Percentiles rank a stretch among this genome's conserved stretches.
Conservation (phyloP, 352 stramenopile species). For the Saprolegnia diclina region DNA sequence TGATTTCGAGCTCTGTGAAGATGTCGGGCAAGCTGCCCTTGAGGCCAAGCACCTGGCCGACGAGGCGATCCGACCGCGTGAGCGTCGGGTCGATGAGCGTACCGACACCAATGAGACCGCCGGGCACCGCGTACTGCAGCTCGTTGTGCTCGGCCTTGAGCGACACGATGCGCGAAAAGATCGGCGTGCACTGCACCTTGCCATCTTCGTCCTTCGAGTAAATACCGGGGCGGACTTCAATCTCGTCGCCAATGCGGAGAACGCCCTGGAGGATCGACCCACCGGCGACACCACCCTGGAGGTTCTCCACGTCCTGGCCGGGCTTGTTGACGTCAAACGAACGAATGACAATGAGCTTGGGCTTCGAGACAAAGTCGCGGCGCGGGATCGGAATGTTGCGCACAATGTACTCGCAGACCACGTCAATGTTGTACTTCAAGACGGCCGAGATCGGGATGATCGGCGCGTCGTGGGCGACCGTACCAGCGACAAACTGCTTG, state of each 20-base stretch:
- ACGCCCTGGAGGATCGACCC: slow-evolving; percentile 96
- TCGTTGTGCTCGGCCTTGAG: slow-evolving; percentile 99
- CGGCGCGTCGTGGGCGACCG: slow-evolving; percentile 93
- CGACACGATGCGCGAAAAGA: slow-evolving; percentile 93
- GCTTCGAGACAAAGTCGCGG: slow-evolving; percentile 96
- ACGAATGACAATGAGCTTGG: slow-evolving; percentile 99
- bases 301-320: slow-evolving; percentile 96
- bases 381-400: slow-evolving; percentile 98
- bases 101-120: slow-evolving; percentile 99
- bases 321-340: slow-evolving; percentile 99
- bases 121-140: slow-evolving; percentile 98
- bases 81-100: slow-evolving; percentile 99
- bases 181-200: slow-evolving; percentile 92
- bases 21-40: slow-evolving; percentile 97
- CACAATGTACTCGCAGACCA: slow-evolving; percentile 99
- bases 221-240: slow-evolving; percentile 99
- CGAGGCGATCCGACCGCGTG: slow-evolving; percentile 98
- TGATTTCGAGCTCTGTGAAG: slow-evolving; percentile 99
- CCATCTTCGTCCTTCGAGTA: slow-evolving; percentile 97
- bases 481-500: slow-evolving; percentile 87
- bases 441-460: slow-evolving; percentile 99
- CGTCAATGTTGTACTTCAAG: slow-evolving; percentile 99
- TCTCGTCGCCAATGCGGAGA: slow-evolving; percentile 96
- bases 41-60: slow-evolving; percentile 97
- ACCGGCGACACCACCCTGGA: slow-evolving; percentile 91